Base-by-base conservation (phyloP, 108 stramenopile genomes). In the Cyclotella sp. region DNA sequence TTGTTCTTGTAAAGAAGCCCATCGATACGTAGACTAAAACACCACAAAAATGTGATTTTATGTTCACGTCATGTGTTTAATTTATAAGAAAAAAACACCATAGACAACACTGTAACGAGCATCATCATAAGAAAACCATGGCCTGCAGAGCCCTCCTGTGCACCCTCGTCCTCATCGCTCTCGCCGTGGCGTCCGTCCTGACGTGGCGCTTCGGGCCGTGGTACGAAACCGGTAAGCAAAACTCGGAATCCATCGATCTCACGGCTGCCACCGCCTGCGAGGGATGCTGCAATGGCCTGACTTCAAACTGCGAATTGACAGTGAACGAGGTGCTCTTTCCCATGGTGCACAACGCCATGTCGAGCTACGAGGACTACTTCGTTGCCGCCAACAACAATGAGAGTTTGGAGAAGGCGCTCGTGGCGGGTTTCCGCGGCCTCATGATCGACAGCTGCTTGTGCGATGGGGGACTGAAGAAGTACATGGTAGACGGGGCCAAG, bases 401-500 rank as follows among this genome's bases (percentile, higher is more conserved):
- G 16, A 69, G 72, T 13, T 73, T 93, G 39, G 93, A 93, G 66
- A 54, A 68, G 46, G 88, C 93, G 0, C 55, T 93, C 30, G 68
- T 84, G 43, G 88, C 85, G 8, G 93, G 93, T 47, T 91, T 88
- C 67, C 86, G 93, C 14, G 89, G 81, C 0, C 70, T 93, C 42
- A 86, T 84, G 75, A 40, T 93, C 0, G 89, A 90, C 68, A 59
- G 87, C 58, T 91, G 93, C 68, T 73, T 86, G 34, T 93, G 93
- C 55, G 84, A 77, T 55, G 86, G 86, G 12, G 60, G 75, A 12
- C 15, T 84, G 11, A 19, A 19, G 43, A 28, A 73, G 51, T 51
- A 47, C 9, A 49, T 30, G 34, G 43, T 22, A 41, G 73, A 64
- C 9, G 47, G n/a, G 21, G 52, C 60, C 44, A 53, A 63, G 51